Conservation (phyloP, 108 stramenopile genomes). For the Asterionellopsis glacialis region DNA sequence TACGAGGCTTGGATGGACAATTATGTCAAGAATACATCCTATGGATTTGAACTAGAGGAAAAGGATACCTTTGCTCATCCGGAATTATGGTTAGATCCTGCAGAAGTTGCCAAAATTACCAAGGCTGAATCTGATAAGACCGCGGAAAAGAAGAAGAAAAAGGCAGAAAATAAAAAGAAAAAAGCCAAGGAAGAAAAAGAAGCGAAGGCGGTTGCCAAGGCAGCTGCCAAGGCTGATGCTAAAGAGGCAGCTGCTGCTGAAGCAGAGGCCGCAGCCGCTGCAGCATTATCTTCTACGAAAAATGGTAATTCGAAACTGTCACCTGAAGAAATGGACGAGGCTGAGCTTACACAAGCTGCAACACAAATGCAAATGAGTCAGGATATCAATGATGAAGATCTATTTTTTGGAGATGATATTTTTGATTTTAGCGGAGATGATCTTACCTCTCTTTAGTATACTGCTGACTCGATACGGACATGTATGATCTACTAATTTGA, state of each 20-base stretch:
- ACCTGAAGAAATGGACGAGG: slow-evolving; percentile 45
- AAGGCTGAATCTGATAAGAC: slow-evolving; percentile 24
- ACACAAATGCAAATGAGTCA: slow-evolving; percentile 34
- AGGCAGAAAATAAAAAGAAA: slow-evolving; percentile 20
- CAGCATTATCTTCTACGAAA: slow-evolving; percentile 31
- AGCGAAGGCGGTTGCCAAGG: neutral
- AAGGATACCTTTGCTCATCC: slow-evolving; percentile 57
- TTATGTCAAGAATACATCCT: slow-evolving; percentile 48
- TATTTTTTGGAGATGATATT: too few species aligned
- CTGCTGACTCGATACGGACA: too few species aligned
- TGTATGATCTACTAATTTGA: too few species aligned
- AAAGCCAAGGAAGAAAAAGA: slow-evolving; percentile 21
- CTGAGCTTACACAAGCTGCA: slow-evolving; percentile 49
- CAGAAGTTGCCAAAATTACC: slow-evolving; percentile 35
- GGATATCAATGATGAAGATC: slow-evolving; percentile 17
- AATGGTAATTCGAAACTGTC: slow-evolving; percentile 40
- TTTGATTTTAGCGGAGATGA: too few species aligned
- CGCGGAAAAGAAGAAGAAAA: slow-evolving; percentile 26
- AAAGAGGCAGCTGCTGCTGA: slow-evolving; percentile 13
- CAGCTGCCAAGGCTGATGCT: slow-evolving; percentile 1
- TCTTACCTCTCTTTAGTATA: too few species aligned
- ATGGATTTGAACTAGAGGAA: slow-evolving; percentile 43
- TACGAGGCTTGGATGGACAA: slow-evolving; percentile 89
- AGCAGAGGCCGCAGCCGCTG: slow-evolving; percentile 18
- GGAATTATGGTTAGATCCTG: slow-evolving; percentile 71